Percentiles rank a stretch among this genome's conserved stretches.
Conservation (phyloP, 192 early-diverging fungal species). For the Piromyces sp. region DNA sequence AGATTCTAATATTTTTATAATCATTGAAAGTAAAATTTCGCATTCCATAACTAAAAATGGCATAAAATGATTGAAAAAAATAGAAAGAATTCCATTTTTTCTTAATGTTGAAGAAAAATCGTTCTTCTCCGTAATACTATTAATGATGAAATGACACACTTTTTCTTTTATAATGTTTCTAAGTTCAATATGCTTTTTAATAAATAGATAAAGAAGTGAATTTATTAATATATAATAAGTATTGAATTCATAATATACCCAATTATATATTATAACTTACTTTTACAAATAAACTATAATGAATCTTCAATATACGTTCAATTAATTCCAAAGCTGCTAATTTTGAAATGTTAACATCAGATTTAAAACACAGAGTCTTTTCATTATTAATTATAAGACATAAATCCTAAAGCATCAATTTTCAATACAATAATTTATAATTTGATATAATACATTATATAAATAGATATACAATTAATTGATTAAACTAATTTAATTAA, state of each 20-base stretch:
- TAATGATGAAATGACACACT: constrained; percentile 50
- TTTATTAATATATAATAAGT: too few species aligned
- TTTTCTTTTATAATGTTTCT: not conserved
- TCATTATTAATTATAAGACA: constrained; percentile 59
- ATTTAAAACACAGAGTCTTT: constrained; percentile 39
- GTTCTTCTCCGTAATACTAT: constrained; percentile 68
- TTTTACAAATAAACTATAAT: constrained; percentile 52
- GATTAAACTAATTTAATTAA: too few species aligned
- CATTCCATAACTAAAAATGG: constrained; percentile 52
- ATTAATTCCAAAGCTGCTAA: constrained; percentile 80
- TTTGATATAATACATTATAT: too few species aligned
- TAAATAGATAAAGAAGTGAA: constrained; percentile 67
- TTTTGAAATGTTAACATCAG: constrained; percentile 25
- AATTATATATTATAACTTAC: constrained; percentile 62
- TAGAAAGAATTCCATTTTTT: constrained; percentile 37
- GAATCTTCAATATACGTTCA: constrained; percentile 69
- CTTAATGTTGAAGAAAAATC: constrained; percentile 55
- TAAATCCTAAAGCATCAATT: constrained; percentile 55
- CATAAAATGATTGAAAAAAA: constrained; percentile 9
- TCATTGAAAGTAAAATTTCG: constrained; percentile 84
- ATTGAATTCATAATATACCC: too few species aligned
- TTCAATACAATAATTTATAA: too few species aligned
- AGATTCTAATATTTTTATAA: constrained; percentile 63
- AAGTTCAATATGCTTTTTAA: not conserved
- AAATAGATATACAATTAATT: too few species aligned